Base-by-base conservation (phyloP, 2,329 filamentous ascomycete genomes). In the Trichoderma semiorbis region DNA sequence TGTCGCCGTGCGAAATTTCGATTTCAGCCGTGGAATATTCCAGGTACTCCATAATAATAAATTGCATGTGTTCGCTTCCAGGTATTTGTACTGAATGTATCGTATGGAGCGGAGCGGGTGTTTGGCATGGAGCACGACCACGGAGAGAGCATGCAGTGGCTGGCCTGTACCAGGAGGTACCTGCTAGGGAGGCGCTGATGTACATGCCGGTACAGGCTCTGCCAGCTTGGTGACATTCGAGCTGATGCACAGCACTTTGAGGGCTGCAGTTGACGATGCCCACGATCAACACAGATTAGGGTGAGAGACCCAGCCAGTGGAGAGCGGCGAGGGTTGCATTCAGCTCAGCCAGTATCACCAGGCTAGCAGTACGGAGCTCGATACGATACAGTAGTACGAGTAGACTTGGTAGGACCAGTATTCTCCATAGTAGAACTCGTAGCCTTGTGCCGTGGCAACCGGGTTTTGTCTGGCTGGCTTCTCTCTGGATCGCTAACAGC, bases 1-100 rank as follows among this genome's bases (percentile, higher is more conserved):
- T 18, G 30, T 32, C n/a, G 67, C 21, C 28, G 39, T 36, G 30
- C 36, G 67, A 61, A 53, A 53, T 60, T 62, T 61, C 39, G 57
- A 69, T 11, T 62, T 53, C 26, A 61, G 55, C 57, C 39, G 67
- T 62, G 67, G 67, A 69, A 69, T 62, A 69, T 62, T 69, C 67
- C 43, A 10, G 34, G 34, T 34, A 28, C 67, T 53, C 67, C 67
- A 69, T 62, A 69, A 39, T 53, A n/a, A 50, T 62, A 61, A 69
- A 69, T 69, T 62, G 21, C 57, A 60, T 34, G 28, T 60, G 57
- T 36, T 67, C 64, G 50, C 64, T 67, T 58, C 28, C 8, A 58
- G 30, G 57, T 7, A 60, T 60, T 60, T 21, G 39, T 43, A 43
- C 39, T 43, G 39, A n/a, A n/a, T 21, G 43, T 47, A 18, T 21